These are phyloP conservation scores for Penicillium sumatraense DNA, from an alignment of 2,329 filamentous ascomycete species.

Conservation along the genomic window DNA sequence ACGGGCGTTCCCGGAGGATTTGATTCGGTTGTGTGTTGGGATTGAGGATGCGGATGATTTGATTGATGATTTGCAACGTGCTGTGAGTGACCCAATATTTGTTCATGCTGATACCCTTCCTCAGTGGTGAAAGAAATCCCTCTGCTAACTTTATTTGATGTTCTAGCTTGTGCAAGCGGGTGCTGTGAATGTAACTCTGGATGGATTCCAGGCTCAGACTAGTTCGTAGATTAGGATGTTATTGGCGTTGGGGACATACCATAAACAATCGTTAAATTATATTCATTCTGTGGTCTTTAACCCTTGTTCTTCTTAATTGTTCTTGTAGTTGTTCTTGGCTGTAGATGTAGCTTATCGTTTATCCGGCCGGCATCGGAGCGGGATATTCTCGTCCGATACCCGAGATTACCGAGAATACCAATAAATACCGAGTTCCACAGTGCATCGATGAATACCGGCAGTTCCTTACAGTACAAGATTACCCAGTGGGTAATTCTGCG, in stretches of 20 bases:
- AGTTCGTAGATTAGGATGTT: background rate
- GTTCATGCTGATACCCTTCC: background rate
- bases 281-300: too few relatives aligned
- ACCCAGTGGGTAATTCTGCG: too few relatives aligned
- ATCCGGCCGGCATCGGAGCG: slow-evolving; percentile 38
- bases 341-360: slow-evolving; percentile 3
- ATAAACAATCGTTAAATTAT: background rate
- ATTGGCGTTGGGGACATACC: slow-evolving; percentile 19
- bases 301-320: too few relatives aligned
- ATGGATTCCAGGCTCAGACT: slow-evolving; percentile 75
- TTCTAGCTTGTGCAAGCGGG: slow-evolving; percentile 86
- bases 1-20: slow-evolving; percentile 92
- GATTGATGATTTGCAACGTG: slow-evolving; percentile 88
- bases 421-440: too few relatives aligned
- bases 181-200: slow-evolving; percentile 82
- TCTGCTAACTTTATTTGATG: slow-evolving; percentile 10
- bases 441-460: too few relatives aligned
- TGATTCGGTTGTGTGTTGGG: slow-evolving; percentile 92
- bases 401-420: background rate
- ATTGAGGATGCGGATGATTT: slow-evolving; percentile 93
- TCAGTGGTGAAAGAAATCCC: slow-evolving; percentile 3
- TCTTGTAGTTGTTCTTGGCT: too few relatives aligned
- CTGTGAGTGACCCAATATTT: slow-evolving; percentile 75
- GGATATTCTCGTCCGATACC: slow-evolving; percentile 31
- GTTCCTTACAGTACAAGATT: too few relatives aligned